A percentile compares a stretch with the other conserved stretches of the same genome.
phyloP scores from a whole-genome alignment of 495 filamentous ascomycete species.

The Hyaloscypha bicolor region DNA sequence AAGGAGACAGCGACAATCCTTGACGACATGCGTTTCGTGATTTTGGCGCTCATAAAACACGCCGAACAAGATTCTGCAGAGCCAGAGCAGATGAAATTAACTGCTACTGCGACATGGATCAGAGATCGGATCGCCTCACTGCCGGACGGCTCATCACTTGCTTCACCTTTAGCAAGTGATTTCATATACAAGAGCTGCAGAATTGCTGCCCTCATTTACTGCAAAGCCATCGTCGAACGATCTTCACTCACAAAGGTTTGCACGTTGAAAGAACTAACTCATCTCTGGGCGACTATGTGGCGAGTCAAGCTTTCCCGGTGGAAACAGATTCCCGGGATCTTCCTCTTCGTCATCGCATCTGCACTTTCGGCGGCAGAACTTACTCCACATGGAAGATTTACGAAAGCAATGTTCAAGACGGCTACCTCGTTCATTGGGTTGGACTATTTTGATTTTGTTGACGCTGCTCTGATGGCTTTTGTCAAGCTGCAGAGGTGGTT shows the following conservation, averaged over 20 bases:
- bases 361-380: constrained; percentile 23
- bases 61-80: background rate
- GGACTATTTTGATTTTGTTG: constrained; percentile 22
- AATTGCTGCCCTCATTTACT: constrained; percentile 25
- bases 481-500: constrained; percentile 29
- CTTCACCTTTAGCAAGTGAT: constrained; percentile 2
- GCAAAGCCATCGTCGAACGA: constrained; percentile 18
- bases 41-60: constrained; percentile 3
- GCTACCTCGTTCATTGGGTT: constrained; percentile 10
- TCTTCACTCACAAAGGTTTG: constrained; percentile 24
- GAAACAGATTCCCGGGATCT: constrained; percentile 29
- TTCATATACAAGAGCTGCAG: constrained; percentile 19
- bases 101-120: constrained; percentile 21
- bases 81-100: constrained; percentile 15
- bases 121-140: constrained; percentile 10
- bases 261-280: constrained; percentile 13
- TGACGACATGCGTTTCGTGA: constrained; percentile 26
- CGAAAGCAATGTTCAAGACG: constrained; percentile 29
- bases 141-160: background rate
- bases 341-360: constrained; percentile 26
- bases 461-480: constrained; percentile 14
- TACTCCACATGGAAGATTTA: constrained; percentile 23
- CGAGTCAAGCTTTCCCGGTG: constrained; percentile 23
- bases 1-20: constrained; percentile 23
- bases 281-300: constrained; percentile 27